Evolutionary conservation across 2,329 filamentous ascomycete genomes (phyloP).

Genomic region (Trichoderma koningii): DNA sequence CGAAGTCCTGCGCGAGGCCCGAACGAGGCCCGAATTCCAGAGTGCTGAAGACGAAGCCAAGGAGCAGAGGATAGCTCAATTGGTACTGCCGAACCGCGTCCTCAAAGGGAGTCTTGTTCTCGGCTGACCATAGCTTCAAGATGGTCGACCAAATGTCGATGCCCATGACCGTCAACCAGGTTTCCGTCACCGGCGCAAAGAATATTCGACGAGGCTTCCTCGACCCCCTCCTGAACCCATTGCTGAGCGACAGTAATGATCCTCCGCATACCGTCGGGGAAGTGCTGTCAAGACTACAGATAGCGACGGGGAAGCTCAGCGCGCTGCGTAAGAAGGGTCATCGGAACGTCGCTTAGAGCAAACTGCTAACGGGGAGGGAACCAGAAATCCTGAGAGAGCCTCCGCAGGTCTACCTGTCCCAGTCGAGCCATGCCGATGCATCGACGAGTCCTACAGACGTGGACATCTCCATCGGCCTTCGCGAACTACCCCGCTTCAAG

Average conservation of each 20-base stretch:
- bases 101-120: background rate
- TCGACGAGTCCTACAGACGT: conserved; percentile 74
- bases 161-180: conserved; percentile 82
- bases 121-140: conserved; percentile 35
- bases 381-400: conserved; percentile 84
- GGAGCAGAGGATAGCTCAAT: conserved; percentile 43
- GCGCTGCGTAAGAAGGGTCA: conserved; percentile 67
- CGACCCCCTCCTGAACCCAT: conserved; percentile 74
- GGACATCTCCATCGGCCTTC: conserved; percentile 79
- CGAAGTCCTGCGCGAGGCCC: conserved; percentile 44
- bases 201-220: conserved; percentile 86
- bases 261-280: conserved; percentile 76
- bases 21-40: conserved; percentile 41
- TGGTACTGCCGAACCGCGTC: conserved; percentile 35
- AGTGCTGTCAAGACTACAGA: conserved; percentile 71
- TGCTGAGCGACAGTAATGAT: conserved; percentile 69
- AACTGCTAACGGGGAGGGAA: conserved; percentile 33
- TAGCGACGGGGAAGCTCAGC: conserved; percentile 71
- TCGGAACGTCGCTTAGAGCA: conserved; percentile 27
- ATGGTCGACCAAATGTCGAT: conserved; percentile 75
- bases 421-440: conserved; percentile 67
- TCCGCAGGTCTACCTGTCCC: conserved; percentile 80
- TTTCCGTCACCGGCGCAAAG: conserved; percentile 78
- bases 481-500: conserved; percentile 79
- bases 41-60: conserved; percentile 45